These are phyloP conservation scores for Dittrichia graveolens DNA, from an alignment of 129 eudicot species.

Conservation along the genomic window DNA sequence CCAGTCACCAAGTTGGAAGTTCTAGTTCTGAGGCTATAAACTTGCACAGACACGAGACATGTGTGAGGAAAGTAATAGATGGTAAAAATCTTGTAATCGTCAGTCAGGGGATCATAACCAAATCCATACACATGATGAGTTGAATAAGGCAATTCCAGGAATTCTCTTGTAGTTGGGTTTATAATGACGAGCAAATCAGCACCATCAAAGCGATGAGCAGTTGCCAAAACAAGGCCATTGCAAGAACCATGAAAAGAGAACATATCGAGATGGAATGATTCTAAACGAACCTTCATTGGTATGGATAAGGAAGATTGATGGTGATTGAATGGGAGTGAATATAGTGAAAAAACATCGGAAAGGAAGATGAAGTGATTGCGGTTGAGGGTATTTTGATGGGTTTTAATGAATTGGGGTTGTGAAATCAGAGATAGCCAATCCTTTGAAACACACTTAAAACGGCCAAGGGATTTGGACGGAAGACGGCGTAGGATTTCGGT, in stretches of 20 bases:
- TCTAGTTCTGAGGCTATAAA: slow-evolving; percentile 41
- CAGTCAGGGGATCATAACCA: slow-evolving; percentile 49
- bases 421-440: slow-evolving; percentile 36
- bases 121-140: slow-evolving; percentile 47
- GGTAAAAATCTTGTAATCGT: slow-evolving; percentile 61
- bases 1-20: slow-evolving; percentile 44
- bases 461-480: slow-evolving; percentile 40
- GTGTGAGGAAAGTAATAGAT: slow-evolving; percentile 32
- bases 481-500: slow-evolving; percentile 31
- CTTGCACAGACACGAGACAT: slow-evolving; percentile 35
- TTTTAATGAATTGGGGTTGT: slow-evolving; percentile 39
- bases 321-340: slow-evolving; percentile 16
- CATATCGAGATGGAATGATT: neutral
- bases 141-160: slow-evolving; percentile 28
- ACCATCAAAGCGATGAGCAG: neutral
- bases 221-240: slow-evolving; percentile 51
- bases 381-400: slow-evolving; percentile 27
- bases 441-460: slow-evolving; percentile 47
- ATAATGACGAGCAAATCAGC: slow-evolving; percentile 25
- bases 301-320: neutral
- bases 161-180: slow-evolving; percentile 48
- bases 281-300: slow-evolving; percentile 18
- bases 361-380: neutral
- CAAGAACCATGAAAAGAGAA: slow-evolving; percentile 45
- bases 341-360: neutral